Percentiles rank a stretch among this genome's conserved stretches.
Evolutionary conservation across 108 stramenopile genomes (phyloP).

Genomic region (Fistulifera solaris): DNA sequence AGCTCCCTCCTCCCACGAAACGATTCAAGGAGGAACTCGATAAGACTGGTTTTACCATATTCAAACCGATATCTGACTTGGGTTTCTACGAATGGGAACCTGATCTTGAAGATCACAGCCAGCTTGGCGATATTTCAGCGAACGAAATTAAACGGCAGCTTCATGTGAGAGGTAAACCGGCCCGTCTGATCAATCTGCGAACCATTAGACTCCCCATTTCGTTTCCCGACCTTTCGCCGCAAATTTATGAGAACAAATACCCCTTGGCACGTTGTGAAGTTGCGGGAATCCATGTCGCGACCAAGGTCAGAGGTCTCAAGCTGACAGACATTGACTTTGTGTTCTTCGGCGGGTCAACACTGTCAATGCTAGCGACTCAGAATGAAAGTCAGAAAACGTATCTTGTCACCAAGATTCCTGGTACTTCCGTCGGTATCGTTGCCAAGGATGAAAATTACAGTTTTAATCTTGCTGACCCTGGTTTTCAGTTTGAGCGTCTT

Average conservation of each 20-base stretch:
- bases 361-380: conserved; percentile 10
- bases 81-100: conserved; percentile 25
- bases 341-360: conserved; percentile 20
- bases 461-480: conserved; percentile 8
- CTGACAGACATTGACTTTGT: conserved; percentile 11
- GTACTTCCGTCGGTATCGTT: conserved; percentile 14
- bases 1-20: too few relatives aligned
- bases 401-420: conserved; percentile 4
- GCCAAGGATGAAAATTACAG: conserved; percentile 6
- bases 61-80: conserved; percentile 13
- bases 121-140: conserved; percentile 10
- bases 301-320: not conserved
- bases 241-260: conserved; percentile 10
- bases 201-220: not conserved
- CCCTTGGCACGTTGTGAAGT: conserved; percentile 3
- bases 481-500: conserved; percentile 24
- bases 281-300: conserved; percentile 8
- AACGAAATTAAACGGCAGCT: conserved; percentile 14
- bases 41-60: conserved; percentile 5
- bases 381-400: not conserved
- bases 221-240: not conserved
- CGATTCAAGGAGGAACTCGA: not conserved
- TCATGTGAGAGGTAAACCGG: conserved; percentile 14
- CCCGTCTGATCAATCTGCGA: conserved; percentile 3
- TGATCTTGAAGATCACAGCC: conserved; percentile 2